phyloP scores from a whole-genome alignment of 2,329 filamentous ascomycete genomes.

The Beauveria caledonica region DNA sequence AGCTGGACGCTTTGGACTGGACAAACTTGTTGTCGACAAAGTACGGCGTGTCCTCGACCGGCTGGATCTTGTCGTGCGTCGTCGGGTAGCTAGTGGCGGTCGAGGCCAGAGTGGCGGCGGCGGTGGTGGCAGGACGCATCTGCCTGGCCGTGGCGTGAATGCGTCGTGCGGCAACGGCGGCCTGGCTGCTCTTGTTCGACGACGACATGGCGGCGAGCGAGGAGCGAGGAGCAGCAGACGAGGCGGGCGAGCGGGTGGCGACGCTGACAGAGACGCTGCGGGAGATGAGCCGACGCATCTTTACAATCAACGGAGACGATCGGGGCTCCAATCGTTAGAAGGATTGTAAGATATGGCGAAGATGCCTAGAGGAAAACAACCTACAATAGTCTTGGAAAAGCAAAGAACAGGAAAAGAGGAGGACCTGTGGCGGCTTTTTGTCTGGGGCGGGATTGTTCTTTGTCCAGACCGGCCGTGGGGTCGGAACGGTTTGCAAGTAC shows the following conservation, averaged over 20 bases:
- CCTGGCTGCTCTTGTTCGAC: slow-evolving; percentile 21
- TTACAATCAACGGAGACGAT: slow-evolving; percentile 3
- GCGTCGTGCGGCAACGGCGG: slow-evolving; percentile 38
- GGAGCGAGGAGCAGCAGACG: slow-evolving; percentile 18
- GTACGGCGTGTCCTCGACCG: slow-evolving; percentile 65
- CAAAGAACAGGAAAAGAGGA: neutral
- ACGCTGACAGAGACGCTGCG: slow-evolving; percentile 12
- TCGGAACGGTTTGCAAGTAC: neutral
- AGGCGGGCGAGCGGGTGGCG: slow-evolving; percentile 25
- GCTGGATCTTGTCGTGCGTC: slow-evolving; percentile 61
- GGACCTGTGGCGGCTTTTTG: neutral
- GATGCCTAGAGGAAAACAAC: neutral
- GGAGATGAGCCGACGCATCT: slow-evolving; percentile 13
- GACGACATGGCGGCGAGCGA: slow-evolving; percentile 17
- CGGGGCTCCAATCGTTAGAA: neutral
- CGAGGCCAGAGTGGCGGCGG: slow-evolving; percentile 43
- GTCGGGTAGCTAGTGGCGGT: slow-evolving; percentile 57
- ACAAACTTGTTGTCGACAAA: slow-evolving; percentile 77
- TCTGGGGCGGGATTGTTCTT: neutral
- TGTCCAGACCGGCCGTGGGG: neutral
- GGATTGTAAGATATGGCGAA: neutral
- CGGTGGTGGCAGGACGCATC: slow-evolving; percentile 39
- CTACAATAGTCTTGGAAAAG: neutral
- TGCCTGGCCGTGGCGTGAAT: slow-evolving; percentile 51
- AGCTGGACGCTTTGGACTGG: slow-evolving; percentile 57